phyloP scores from a whole-genome alignment of 2,329 filamentous ascomycete genomes.

The Talaromyces sp. region DNA sequence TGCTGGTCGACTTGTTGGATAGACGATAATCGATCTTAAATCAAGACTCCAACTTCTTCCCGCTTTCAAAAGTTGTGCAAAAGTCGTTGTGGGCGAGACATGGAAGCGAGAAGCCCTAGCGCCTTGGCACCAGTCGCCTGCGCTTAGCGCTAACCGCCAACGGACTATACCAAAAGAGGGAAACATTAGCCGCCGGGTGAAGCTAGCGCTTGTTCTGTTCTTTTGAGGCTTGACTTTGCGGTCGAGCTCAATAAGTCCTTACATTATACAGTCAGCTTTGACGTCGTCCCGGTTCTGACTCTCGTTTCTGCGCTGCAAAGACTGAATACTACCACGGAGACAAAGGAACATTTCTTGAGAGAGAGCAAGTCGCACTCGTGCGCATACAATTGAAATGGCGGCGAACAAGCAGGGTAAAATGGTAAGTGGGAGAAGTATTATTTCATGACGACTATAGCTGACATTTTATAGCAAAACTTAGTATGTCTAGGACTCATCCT shows the following conservation, averaged over 20 bases:
- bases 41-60: slow-evolving; percentile 10
- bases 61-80: slow-evolving; percentile 17
- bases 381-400: slow-evolving; percentile 49
- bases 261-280: slow-evolving; percentile 2
- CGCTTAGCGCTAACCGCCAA: slow-evolving; percentile 13
- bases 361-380: slow-evolving; percentile 45
- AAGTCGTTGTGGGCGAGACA: slow-evolving; percentile 19
- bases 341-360: slow-evolving; percentile 23
- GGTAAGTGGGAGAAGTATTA: slow-evolving; percentile 60
- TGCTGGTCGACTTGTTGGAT: slow-evolving; percentile 37
- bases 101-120: slow-evolving; percentile 20
- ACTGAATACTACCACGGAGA: background rate
- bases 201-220: slow-evolving; percentile 7
- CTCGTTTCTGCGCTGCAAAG: background rate
- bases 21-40: slow-evolving; percentile 26
- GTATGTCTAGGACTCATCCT: slow-evolving; percentile 46
- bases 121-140: slow-evolving; percentile 18
- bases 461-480: slow-evolving; percentile 60
- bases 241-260: background rate
- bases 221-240: slow-evolving; percentile 2
- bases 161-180: background rate
- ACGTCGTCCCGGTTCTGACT: background rate
- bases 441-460: slow-evolving; percentile 53
- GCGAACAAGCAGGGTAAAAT: slow-evolving; percentile 97
- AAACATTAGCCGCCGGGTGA: slow-evolving; percentile 9